These are phyloP conservation scores for Perilla frutescens DNA, from an alignment of 257 asterid genomes.

Conservation along the genomic window DNA sequence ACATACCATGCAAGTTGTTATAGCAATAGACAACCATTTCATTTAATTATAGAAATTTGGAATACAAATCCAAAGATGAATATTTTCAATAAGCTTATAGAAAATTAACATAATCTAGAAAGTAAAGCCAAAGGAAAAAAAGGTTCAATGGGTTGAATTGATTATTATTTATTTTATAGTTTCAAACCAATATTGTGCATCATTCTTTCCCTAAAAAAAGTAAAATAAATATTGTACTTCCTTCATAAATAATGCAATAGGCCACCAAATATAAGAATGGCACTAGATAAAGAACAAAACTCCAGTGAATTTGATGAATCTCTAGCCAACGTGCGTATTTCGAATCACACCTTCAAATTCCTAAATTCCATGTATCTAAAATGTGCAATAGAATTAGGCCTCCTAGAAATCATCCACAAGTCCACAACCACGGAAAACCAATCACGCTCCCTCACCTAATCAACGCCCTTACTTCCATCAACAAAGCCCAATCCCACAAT, in stretches of 20 bases:
- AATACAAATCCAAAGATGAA: too few species aligned
- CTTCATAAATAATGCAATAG: background rate
- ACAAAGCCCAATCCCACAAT: conserved; percentile 6
- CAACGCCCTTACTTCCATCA: background rate
- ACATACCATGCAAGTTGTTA: too few species aligned
- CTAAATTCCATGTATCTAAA: conserved; percentile 21
- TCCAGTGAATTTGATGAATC: background rate
- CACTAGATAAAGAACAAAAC: background rate
- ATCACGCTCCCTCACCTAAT: conserved; percentile 15
- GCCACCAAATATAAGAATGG: background rate
- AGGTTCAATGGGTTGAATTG: too few species aligned
- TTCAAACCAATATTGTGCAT: too few species aligned
- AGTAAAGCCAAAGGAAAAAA: too few species aligned
- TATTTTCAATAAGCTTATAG: too few species aligned
- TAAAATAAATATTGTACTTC: too few species aligned
- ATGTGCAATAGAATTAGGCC: conserved; percentile 33
- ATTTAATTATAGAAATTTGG: too few species aligned
- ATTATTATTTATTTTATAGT: too few species aligned
- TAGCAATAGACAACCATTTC: too few species aligned
- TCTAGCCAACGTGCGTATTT: conserved; percentile 30
- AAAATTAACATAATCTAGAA: too few species aligned
- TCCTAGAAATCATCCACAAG: conserved; percentile 17
- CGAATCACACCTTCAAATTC: conserved; percentile 34
- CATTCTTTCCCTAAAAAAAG: too few species aligned
- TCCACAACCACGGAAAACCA: conserved; percentile 29